Conservation (phyloP, 257 asterid species). For the Ilex asprella region DNA sequence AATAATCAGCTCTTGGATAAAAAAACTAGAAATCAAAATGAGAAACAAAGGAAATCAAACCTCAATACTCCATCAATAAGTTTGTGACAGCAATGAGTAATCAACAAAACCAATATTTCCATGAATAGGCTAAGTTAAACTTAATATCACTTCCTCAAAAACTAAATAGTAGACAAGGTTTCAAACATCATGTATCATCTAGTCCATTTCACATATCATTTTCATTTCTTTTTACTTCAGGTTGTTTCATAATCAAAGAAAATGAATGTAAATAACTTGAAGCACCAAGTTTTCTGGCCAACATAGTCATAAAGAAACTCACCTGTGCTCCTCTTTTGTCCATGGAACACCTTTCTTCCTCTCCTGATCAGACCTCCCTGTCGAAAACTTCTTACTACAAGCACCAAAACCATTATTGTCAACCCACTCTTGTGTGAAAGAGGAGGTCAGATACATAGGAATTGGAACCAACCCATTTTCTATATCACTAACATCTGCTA, state of each 20-base stretch:
- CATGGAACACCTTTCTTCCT: slow-evolving; percentile 77
- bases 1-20: no score
- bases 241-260: neutral
- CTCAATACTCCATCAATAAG: no score
- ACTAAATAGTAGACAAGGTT: no score
- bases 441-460: slow-evolving; percentile 20
- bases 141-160: no score
- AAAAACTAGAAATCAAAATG: no score
- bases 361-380: slow-evolving; percentile 55
- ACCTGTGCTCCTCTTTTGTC: slow-evolving; percentile 94
- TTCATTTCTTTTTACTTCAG: no score
- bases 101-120: no score
- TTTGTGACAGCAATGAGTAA: no score
- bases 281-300: neutral
- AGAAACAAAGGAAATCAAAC: no score
- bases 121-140: no score
- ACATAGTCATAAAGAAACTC: neutral
- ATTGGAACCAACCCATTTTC: neutral
- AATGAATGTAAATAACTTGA: neutral
- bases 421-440: slow-evolving; percentile 38
- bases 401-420: slow-evolving; percentile 32
- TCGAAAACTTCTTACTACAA: slow-evolving; percentile 29
- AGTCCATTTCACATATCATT: no score
- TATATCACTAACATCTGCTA: neutral
- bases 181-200: no score